Percentiles rank a stretch among this genome's conserved stretches.
These are phyloP conservation scores for Oenanthe javanica DNA, from an alignment of 140 eudicot genomes.

Conservation along the genomic window DNA sequence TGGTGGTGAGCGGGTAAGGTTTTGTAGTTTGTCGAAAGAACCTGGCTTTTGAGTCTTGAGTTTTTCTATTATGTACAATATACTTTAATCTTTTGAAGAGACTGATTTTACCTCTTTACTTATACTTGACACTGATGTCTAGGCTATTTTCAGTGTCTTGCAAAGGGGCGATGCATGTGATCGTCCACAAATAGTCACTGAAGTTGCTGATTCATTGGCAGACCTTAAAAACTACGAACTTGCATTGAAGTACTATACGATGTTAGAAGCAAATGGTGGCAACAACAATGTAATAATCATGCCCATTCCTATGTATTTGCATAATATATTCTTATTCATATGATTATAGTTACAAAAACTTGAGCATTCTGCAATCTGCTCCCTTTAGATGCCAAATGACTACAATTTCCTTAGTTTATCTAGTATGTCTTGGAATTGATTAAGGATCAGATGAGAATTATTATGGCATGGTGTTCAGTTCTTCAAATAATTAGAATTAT, in stretches of 20 bases:
- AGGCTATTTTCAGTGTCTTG: constrained; percentile 52
- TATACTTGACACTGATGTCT: constrained; percentile 20
- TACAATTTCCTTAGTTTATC: background rate
- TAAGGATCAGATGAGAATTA: background rate
- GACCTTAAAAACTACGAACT: constrained; percentile 43
- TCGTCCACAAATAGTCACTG: constrained; percentile 39
- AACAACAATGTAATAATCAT: constrained; percentile 36
- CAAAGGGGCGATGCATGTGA: constrained; percentile 31
- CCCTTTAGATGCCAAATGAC: background rate
- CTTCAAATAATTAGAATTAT: background rate
- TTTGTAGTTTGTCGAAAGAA: background rate
- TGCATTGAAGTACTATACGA: constrained; percentile 71
- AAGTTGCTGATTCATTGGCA: constrained; percentile 56
- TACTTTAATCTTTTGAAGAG: background rate
- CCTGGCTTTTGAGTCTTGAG: background rate
- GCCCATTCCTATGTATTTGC: background rate
- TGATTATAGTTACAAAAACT: background rate
- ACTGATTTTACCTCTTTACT: background rate
- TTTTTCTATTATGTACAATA: background rate
- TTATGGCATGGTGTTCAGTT: background rate
- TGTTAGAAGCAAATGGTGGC: constrained; percentile 43
- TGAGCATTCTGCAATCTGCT: background rate
- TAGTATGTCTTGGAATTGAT: background rate
- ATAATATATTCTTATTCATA: background rate
- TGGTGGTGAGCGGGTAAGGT: background rate